Conservation (phyloP, 2,329 filamentous ascomycete genomes). For the Domatiomyces catenatus region DNA sequence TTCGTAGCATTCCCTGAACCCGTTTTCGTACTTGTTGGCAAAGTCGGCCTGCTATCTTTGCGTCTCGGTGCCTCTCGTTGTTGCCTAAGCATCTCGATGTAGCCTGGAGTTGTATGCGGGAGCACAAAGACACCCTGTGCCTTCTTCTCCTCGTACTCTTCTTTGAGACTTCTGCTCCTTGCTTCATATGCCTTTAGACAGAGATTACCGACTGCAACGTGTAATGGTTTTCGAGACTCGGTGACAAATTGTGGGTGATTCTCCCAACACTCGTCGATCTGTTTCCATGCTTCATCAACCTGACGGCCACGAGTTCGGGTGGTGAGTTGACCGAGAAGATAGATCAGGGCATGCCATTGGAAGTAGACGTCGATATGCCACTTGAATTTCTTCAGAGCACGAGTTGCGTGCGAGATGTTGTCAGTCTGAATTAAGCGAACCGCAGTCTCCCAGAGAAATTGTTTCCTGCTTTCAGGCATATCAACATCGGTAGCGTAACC, state of each 20-base stretch:
- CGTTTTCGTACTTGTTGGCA: not conserved
- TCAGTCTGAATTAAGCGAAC: conserved; percentile 26
- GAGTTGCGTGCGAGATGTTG: conserved; percentile 26
- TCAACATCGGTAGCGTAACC: conserved; percentile 20
- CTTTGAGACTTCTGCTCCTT: conserved; percentile 8
- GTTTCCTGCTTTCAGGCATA: conserved; percentile 23
- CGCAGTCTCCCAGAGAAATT: conserved; percentile 27
- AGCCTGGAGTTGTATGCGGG: conserved; percentile 11
- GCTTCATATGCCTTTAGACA: conserved; percentile 32
- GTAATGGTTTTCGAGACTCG: conserved; percentile 24
- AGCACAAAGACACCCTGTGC: conserved; percentile 7
- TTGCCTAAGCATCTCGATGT: conserved; percentile 10
- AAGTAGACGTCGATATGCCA: conserved; percentile 36
- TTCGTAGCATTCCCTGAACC: not conserved
- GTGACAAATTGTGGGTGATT: conserved; percentile 28
- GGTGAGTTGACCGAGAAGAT: conserved; percentile 31
- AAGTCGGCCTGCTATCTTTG: not conserved
- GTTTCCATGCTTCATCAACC: conserved; percentile 28
- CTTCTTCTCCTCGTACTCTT: conserved; percentile 1
- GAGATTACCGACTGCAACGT: conserved; percentile 29
- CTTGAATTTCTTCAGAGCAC: conserved; percentile 26
- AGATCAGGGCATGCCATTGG: conserved; percentile 38
- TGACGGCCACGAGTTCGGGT: conserved; percentile 24
- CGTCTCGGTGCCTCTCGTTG: conserved; percentile 9
- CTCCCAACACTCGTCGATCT: conserved; percentile 29